Percentiles rank a stretch among this genome's conserved stretches.
phyloP scores from a whole-genome alignment of 192 early-diverging fungal species.

The Paraglomus occultum region DNA sequence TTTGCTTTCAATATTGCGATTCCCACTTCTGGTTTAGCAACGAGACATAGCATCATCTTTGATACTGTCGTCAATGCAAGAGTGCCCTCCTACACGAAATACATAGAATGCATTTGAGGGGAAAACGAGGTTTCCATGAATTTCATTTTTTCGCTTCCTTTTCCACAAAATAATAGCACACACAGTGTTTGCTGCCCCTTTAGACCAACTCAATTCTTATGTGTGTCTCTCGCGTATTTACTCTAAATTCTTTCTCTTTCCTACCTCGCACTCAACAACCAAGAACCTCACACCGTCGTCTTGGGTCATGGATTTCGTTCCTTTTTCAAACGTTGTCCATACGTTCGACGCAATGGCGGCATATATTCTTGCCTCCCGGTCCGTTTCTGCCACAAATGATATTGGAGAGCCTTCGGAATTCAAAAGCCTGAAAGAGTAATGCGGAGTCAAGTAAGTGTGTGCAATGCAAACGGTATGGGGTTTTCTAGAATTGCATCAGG shows the following conservation, averaged over 20 bases:
- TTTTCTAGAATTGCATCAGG: neutral
- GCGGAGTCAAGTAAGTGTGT: neutral
- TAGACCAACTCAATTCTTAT: neutral
- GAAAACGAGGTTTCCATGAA: neutral
- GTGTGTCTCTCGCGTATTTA: neutral
- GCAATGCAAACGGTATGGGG: neutral
- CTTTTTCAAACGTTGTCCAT: constrained; percentile 55
- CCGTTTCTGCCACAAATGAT: constrained; percentile 54
- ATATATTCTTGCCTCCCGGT: constrained; percentile 52
- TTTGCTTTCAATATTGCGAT: constrained; percentile 56
- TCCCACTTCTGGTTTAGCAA: constrained; percentile 46
- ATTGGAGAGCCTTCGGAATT: constrained; percentile 57
- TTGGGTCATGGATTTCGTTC: constrained; percentile 33
- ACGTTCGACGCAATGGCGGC: constrained; percentile 60
- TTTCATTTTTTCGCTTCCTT: neutral
- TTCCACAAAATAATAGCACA: neutral
- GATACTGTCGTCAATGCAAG: constrained; percentile 44
- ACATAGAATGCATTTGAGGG: neutral
- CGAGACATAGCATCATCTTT: constrained; percentile 56
- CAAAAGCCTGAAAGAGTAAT: constrained; percentile 43
- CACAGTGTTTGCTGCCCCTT: neutral
- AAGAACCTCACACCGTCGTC: constrained; percentile 40
- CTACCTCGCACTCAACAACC: constrained; percentile 52
- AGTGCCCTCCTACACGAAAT: constrained; percentile 43
- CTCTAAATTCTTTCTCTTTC: no score